These are phyloP conservation scores for Microdochium paspali DNA, from an alignment of 2,329 filamentous ascomycete genomes.

Conservation along the genomic window DNA sequence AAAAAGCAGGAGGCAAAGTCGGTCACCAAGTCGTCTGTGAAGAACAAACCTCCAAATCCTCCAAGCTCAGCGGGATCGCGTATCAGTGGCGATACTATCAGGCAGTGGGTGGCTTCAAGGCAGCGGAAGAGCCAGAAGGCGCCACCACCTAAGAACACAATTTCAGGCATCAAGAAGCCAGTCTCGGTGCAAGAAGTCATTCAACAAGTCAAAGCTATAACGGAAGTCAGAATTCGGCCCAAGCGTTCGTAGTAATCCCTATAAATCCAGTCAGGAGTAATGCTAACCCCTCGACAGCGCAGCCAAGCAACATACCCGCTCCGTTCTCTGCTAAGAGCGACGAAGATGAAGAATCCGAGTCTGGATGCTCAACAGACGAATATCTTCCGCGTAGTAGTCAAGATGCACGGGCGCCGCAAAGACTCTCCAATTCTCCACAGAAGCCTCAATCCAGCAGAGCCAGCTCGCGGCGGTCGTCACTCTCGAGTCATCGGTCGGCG, in stretches of 20 bases:
- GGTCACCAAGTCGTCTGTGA: too few relatives aligned
- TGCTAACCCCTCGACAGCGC: neutral
- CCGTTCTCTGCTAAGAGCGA: neutral
- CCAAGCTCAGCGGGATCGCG: neutral
- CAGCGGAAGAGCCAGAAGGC: neutral
- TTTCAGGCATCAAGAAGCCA: neutral
- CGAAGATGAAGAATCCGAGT: neutral
- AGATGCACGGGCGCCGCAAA: neutral
- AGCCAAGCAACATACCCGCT: neutral
- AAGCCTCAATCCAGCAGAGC: neutral
- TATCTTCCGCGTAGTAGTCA: neutral
- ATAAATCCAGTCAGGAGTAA: neutral
- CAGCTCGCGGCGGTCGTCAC: neutral
- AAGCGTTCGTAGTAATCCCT: constrained; percentile 4
- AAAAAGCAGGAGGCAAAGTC: neutral
- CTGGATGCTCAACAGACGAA: neutral
- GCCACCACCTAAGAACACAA: neutral
- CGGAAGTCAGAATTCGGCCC: constrained; percentile 3
- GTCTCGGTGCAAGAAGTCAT: constrained; percentile 1
- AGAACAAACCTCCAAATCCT: too few relatives aligned
- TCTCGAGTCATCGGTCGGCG: neutral
- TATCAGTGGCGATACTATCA: neutral
- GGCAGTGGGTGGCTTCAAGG: neutral
- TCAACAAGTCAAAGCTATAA: constrained; percentile 2
- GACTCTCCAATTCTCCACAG: neutral